Conservation (phyloP, 2,329 filamentous ascomycete species). For the Magnaporthiopsis rhizophila region DNA sequence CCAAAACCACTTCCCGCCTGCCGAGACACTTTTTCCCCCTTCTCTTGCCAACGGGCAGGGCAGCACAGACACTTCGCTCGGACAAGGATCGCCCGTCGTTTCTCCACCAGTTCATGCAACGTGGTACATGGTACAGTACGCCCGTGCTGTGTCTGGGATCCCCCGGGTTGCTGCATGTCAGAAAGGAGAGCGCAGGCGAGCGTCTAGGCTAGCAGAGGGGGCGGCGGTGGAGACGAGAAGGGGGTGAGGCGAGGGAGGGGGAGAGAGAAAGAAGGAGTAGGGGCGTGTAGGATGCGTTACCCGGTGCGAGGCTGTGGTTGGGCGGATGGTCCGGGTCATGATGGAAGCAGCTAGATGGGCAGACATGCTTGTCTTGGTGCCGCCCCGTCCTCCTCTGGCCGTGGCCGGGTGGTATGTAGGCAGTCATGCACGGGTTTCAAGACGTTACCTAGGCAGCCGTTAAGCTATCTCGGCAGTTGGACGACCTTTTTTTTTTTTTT, state of each 20-base stretch:
- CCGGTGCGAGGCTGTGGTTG: not conserved
- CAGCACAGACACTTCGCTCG: not conserved
- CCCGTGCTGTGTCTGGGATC: not conserved
- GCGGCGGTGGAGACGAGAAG: not conserved
- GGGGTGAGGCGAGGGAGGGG: not conserved
- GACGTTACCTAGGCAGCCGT: not conserved
- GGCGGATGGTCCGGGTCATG: not conserved
- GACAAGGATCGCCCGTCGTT: constrained; percentile 2
- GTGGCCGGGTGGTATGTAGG: not conserved
- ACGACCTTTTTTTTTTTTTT: not conserved
- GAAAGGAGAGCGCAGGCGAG: not conserved
- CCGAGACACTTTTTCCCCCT: not conserved
- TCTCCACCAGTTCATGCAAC: constrained; percentile 8
- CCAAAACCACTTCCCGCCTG: not conserved
- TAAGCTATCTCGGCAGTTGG: not conserved
- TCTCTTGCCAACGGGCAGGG: not conserved
- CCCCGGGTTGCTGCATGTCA: not conserved
- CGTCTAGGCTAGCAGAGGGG: not conserved
- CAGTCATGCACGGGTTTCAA: not conserved
- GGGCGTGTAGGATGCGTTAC: not conserved
- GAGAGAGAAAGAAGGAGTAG: not conserved
- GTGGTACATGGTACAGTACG: constrained; percentile 1
- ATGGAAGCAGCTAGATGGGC: not conserved
- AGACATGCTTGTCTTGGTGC: not conserved
- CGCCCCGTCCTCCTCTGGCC: not conserved